Evolutionary conservation across 192 early-diverging fungal species (phyloP), one percentile per base, ranked within the genome.

Genomic region (Coemansia brasiliensis): DNA sequence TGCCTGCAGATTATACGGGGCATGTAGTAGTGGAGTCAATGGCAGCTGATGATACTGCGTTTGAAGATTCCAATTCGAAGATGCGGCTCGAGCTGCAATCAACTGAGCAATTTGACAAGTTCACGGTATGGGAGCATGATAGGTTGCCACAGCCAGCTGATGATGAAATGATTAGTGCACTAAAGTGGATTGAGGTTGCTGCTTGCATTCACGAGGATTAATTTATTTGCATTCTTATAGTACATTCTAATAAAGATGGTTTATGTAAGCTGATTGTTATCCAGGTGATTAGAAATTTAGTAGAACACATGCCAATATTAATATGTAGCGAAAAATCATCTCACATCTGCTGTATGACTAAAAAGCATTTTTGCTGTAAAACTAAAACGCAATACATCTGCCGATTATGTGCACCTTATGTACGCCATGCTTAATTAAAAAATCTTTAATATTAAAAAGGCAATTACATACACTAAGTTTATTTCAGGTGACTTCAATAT

Each of bases 41-140:
- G 0, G 40, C 46, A 0, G 18, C 39, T 9, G 12, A 26, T 16
- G 20, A 35, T 5, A 43, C 24, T 12, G 56, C 56, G 42, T 56
- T 56, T 32, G 48, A 45, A 7, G 74, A 78, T 17, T 37, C 51
- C 4, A 41, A 57, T 3, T 15, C 16, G 2, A 5, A 43, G 15
- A 52, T 40, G 42, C 60, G 25, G 39, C 55, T 37, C 29, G 68
- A 63, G 52, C 60, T 63, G 10, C 51, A 39, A 10, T 61, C 74
- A 15, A 53, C 43, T 24, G 65, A 54, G 39, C 21, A 11, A 12
- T 71, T 78, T 27, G 52, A 43, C 12, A 52, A 40, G 7, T 11
- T 78, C 12, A 56, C 49, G 0, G 68, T 78, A 37, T 78, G 74
- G 74, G 74, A 78, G 29, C 74, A 78, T 43, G 74, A 78, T 61